Evolutionary conservation across 2,329 filamentous ascomycete species (phyloP).

Genomic region (Paraphaeosphaeria sporulosa): DNA sequence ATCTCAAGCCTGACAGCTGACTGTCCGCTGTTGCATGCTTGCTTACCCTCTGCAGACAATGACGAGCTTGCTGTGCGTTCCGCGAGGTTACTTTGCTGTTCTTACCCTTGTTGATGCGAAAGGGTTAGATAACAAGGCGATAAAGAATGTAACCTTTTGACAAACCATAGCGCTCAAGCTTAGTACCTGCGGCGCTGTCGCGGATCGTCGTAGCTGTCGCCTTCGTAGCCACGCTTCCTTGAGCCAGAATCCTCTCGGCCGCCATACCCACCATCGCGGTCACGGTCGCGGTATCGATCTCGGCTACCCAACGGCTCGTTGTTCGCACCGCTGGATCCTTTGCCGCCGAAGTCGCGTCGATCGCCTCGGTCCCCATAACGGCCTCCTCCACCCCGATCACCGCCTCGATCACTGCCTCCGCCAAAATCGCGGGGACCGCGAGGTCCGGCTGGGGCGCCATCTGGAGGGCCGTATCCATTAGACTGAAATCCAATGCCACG

Average conservation of each 20-base stretch:
- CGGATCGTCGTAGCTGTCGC: slow-evolving; percentile 79
- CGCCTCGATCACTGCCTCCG: slow-evolving; percentile 45
- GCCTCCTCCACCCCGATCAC: slow-evolving; percentile 39
- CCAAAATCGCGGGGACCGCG: slow-evolving; percentile 49
- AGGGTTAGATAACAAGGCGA: slow-evolving; percentile 38
- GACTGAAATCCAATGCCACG: slow-evolving; percentile 54
- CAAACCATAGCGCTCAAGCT: slow-evolving; percentile 45
- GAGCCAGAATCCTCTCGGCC: slow-evolving; percentile 55
- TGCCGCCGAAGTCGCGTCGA: slow-evolving; percentile 32
- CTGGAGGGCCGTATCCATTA: slow-evolving; percentile 53
- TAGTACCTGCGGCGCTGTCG: slow-evolving; percentile 68
- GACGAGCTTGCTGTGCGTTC: slow-evolving; percentile 20
- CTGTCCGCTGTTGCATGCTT: slow-evolving; percentile 10
- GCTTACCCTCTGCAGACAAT: slow-evolving; percentile 36
- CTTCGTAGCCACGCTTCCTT: slow-evolving; percentile 70
- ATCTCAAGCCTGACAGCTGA: not conserved
- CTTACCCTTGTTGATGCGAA: slow-evolving; percentile 46
- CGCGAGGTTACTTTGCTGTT: slow-evolving; percentile 31
- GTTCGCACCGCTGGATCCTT: slow-evolving; percentile 74
- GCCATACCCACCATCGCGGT: slow-evolving; percentile 38
- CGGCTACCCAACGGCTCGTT: slow-evolving; percentile 78
- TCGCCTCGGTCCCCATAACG: slow-evolving; percentile 23
- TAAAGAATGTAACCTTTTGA: slow-evolving; percentile 47
- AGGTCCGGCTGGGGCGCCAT: slow-evolving; percentile 59
- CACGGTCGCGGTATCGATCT: slow-evolving; percentile 54